Conservation (phyloP, 228 moss, liverwort and hornwort genomes). For the Sphagnum magellanicum region DNA sequence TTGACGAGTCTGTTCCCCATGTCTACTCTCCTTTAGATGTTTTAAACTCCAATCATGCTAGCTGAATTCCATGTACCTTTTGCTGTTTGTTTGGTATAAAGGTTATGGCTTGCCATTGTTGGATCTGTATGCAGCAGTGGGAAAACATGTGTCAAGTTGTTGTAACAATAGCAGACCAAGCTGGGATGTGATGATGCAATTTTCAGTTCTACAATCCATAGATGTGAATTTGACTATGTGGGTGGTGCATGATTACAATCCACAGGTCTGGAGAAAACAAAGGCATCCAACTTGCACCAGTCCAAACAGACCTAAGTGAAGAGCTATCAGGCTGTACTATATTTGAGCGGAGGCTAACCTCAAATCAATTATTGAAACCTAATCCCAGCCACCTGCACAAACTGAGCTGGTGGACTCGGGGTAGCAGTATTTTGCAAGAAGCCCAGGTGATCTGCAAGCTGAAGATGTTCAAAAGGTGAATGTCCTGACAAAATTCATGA, state of each 20-base stretch:
- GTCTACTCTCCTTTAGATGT: not conserved
- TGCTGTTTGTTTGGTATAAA: too few species aligned
- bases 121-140: too few species aligned
- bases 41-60: not conserved
- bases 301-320: conserved; percentile 14
- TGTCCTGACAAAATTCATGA: too few species aligned
- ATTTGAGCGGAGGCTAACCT: too few species aligned
- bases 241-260: conserved; percentile 9
- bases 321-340: conserved; percentile 1
- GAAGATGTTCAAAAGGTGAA: too few species aligned
- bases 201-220: conserved; percentile 7
- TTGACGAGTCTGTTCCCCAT: not conserved
- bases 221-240: conserved; percentile 10
- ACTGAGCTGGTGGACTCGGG: too few species aligned
- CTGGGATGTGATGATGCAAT: not conserved
- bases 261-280: conserved; percentile 10
- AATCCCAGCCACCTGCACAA: too few species aligned
- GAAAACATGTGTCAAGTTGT: not conserved
- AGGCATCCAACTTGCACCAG: conserved; percentile 12
- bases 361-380: too few species aligned
- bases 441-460: too few species aligned
- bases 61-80: not conserved
- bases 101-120: too few species aligned
- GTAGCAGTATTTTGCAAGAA: too few species aligned
- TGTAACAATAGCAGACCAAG: not conserved